Percentiles rank a stretch among this genome's conserved stretches.
Conservation (phyloP, 345 rosid genomes). For the Carallia brachiata region DNA sequence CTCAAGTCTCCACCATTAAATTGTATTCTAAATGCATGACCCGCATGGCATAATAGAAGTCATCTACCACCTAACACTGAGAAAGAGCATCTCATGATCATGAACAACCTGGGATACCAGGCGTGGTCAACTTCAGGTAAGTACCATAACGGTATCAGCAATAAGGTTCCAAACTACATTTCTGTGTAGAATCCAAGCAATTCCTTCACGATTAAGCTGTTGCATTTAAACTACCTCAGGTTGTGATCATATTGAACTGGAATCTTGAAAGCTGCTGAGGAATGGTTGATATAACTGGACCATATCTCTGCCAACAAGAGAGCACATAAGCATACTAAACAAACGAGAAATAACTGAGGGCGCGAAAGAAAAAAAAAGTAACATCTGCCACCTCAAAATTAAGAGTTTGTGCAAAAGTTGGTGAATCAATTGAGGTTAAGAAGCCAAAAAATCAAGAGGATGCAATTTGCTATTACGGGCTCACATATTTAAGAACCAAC, state of each 20-base stretch:
- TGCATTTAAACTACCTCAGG: slow-evolving; percentile 28
- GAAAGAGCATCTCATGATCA: slow-evolving; percentile 3
- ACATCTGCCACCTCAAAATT: neutral
- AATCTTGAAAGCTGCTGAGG: slow-evolving; percentile 98
- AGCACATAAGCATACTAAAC: neutral
- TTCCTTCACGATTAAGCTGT: neutral
- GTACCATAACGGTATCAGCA: neutral
- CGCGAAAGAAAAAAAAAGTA: neutral
- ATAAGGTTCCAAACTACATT: neutral
- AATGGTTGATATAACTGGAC: slow-evolving; percentile 92
- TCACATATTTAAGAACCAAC: neutral
- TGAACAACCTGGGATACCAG: neutral
- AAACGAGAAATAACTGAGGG: neutral
- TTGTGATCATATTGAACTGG: slow-evolving; percentile 87
- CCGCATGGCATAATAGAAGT: slow-evolving; percentile 1
- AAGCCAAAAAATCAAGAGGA: neutral
- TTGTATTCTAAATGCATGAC: neutral
- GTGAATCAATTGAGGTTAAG: neutral
- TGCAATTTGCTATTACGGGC: neutral
- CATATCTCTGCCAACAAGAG: slow-evolving; percentile 68
- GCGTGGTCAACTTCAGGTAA: neutral
- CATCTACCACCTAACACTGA: neutral
- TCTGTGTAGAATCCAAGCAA: neutral
- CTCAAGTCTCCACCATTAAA: neutral
- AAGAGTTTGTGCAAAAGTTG: neutral